phyloP scores from a whole-genome alignment of 495 filamentous ascomycete species.

The Xylaria palmicola region DNA sequence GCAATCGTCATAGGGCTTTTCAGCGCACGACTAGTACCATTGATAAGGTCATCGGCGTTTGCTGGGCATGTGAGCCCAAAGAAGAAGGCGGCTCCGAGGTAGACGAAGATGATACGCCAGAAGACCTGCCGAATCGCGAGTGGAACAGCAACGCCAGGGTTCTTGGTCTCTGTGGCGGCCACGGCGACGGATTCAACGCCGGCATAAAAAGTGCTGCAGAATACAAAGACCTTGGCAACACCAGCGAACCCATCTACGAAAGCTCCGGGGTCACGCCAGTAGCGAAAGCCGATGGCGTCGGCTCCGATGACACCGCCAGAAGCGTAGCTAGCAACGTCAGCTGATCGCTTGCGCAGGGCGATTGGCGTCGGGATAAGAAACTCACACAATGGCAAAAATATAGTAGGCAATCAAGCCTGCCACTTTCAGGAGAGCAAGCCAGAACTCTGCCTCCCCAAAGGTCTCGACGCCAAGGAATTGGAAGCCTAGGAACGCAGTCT shows the following conservation, averaged over 20 bases:
- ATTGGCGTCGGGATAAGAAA: constrained; percentile 2
- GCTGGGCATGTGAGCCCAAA: constrained; percentile 60
- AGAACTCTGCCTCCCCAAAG: constrained; percentile 66
- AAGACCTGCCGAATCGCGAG: constrained; percentile 74
- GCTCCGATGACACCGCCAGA: constrained; percentile 49
- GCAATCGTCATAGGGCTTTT: constrained; percentile 61
- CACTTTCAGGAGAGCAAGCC: constrained; percentile 64
- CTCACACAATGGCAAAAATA: constrained; percentile 63
- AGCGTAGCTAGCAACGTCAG: constrained; percentile 41
- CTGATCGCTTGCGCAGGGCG: neutral
- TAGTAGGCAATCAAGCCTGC: constrained; percentile 67
- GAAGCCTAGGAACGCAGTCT: constrained; percentile 45
- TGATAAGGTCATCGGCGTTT: constrained; percentile 46
- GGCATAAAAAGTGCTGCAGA: constrained; percentile 71
- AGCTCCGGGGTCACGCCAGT: constrained; percentile 68
- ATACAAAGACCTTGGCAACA: constrained; percentile 58
- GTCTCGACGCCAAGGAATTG: constrained; percentile 48
- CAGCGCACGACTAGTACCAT: constrained; percentile 49
- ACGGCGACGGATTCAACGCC: constrained; percentile 75
- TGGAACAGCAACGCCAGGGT: constrained; percentile 68
- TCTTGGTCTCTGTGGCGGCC: constrained; percentile 71
- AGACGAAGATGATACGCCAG: constrained; percentile 73
- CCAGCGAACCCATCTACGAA: constrained; percentile 67
- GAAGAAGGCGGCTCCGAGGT: constrained; percentile 71
- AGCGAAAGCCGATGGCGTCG: constrained; percentile 55